Base-by-base conservation (phyloP, 306 rosid genomes). In the Nissolia schottii region DNA sequence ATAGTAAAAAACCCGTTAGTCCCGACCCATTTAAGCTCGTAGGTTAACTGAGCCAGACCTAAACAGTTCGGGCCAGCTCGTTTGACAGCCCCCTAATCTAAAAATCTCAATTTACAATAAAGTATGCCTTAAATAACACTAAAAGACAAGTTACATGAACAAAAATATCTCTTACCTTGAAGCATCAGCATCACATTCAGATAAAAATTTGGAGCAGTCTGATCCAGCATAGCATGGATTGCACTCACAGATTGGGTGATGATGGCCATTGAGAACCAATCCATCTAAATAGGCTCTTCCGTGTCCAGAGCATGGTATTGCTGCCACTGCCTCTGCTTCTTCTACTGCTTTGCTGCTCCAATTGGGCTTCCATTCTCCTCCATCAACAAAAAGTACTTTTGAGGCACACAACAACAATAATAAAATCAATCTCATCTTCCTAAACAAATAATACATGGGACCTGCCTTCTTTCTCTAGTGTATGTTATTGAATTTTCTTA, bases 261-360 rank as follows among this genome's bases (percentile, higher is more conserved):
- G 3, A 14, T 68, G 70, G 0, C 79, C 85, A 18, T 59, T 50
- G 15, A 83, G 76, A 75, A 78, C 25, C 38, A 81, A 8, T 2
- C 90, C 87, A 76, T 86, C 90, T 73, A 83, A 53, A 54, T 74
- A 86, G 18, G 86, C 84, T 41, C 84, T 81, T 49, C 90, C 90
- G 72, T 86, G 90, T 20, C 90, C 87, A 0, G 90, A 83, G 34
- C 87, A 86, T 50, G 61, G 11, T 15, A 74, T 76, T 8, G 86
- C 80, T 10, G 84, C 87, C 70, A 83, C 87, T 1, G 1, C 16
- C 74, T 86, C 84, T 0, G 87, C 87, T 71, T 83, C 77, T 76
- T 69, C 72, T 1, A 86, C 85, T 3, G 86, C 90, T 64, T 27
- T 45, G 5, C 29, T 57, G 31, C 73, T 85, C 89, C 89, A 85